Conservation (phyloP, 257 asterid species). For the Gardenia jasminoides region DNA sequence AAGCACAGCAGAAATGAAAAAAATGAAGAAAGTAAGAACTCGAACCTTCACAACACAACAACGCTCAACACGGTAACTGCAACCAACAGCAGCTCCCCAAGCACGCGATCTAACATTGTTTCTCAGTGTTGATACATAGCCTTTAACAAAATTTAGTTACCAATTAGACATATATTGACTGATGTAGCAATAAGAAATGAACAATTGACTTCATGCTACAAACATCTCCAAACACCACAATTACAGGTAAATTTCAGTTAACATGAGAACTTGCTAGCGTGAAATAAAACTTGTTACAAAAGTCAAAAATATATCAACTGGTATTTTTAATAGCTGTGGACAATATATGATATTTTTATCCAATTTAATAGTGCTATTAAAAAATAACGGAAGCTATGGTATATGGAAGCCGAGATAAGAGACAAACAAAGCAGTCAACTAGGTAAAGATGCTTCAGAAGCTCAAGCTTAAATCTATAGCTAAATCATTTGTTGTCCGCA, state of each 20-base stretch:
- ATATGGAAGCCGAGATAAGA: not conserved
- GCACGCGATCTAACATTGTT: constrained; percentile 97
- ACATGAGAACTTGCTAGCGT: not conserved
- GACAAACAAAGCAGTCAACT: not conserved
- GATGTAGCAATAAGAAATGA: too few species aligned
- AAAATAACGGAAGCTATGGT: not conserved
- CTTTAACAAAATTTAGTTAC: constrained; percentile 23
- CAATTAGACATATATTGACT: too few species aligned
- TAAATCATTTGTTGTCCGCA: too few species aligned
- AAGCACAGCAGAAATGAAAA: not conserved
- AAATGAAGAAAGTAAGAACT: constrained; percentile 16
- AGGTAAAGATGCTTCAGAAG: not conserved
- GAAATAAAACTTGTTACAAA: not conserved
- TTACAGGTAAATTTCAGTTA: not conserved
- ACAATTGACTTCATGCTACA: not conserved
- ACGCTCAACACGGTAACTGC: constrained; percentile 89
- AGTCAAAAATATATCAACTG: not conserved
- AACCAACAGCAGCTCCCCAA: constrained; percentile 94
- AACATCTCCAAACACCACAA: not conserved
- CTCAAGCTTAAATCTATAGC: not conserved
- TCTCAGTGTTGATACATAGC: constrained; percentile 86
- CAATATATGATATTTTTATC: not conserved
- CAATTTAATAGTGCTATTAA: not conserved
- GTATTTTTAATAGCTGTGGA: too few species aligned
- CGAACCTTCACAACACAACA: constrained; percentile 87